A percentile compares a stretch with the other conserved stretches of the same genome.
Evolutionary conservation across 2,329 filamentous ascomycete genomes (phyloP).

Genomic region (Hymenoscyphus linearis): DNA sequence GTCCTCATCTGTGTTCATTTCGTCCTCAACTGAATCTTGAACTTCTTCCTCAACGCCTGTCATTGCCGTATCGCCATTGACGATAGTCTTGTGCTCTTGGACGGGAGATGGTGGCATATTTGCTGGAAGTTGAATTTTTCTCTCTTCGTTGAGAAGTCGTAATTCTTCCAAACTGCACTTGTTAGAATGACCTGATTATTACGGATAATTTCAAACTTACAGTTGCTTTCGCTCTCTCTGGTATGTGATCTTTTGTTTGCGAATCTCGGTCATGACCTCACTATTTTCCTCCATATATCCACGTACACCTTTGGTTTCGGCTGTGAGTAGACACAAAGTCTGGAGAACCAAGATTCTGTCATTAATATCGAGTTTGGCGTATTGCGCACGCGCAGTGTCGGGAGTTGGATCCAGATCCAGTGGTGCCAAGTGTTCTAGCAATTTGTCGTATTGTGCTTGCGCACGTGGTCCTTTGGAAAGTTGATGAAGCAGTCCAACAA

Average conservation of each 20-base stretch:
- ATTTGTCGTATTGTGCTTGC: constrained; percentile 67
- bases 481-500: constrained; percentile 81
- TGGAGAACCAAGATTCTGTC: constrained; percentile 74
- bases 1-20: constrained; percentile 65
- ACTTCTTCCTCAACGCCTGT: constrained; percentile 59
- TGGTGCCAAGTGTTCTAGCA: constrained; percentile 78
- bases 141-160: constrained; percentile 64
- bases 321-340: constrained; percentile 77
- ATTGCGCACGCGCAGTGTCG: constrained; percentile 68
- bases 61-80: constrained; percentile 55
- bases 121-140: constrained; percentile 68
- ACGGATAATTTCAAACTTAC: constrained; percentile 39
- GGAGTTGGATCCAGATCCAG: constrained; percentile 67
- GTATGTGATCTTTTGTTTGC: constrained; percentile 92
- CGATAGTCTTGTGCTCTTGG: constrained; percentile 34
- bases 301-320: constrained; percentile 80
- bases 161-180: constrained; percentile 61
- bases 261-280: constrained; percentile 87
- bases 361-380: constrained; percentile 75
- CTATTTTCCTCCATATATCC: constrained; percentile 88
- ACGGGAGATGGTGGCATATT: constrained; percentile 63
- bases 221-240: constrained; percentile 70
- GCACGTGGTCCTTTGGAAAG: constrained; percentile 70
- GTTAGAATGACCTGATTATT: constrained; percentile 28
- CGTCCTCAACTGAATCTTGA: constrained; percentile 48